Evolutionary conservation across 169 alveolate genomes (phyloP), one percentile per base, ranked within the genome.

Genomic region (Amoebophrya sp.): DNA sequence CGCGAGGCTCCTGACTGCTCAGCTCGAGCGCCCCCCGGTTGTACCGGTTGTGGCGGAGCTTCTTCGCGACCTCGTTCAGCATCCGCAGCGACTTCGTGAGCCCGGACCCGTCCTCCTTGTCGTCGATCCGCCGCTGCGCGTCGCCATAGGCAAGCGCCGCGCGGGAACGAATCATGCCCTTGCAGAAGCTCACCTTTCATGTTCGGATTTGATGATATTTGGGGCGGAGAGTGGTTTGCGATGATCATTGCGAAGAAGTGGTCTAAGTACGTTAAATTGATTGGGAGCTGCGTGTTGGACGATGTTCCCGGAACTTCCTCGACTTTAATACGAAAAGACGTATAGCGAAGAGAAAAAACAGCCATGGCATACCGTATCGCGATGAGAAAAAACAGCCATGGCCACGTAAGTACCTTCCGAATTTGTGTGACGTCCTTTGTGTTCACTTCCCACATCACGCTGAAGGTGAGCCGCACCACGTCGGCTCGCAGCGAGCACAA

Each of bases 11-110:
- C 87, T 98, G 96, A 18, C 98, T 95, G 23, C 97, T 97, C 41
- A 97, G 92, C 39, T 97, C 98, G 88, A 97, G 93, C 2, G 99
- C 99, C 20, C 99, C 99, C 20, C 97, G 95, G 34, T 94, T 95
- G 92, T 96, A 95, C 92, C 99, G 94, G 92, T 94, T 94, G 78
- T 95, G 91, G 78, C 97, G 96, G 42, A 96, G 91, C 69, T 94
- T 95, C 89, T 95, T 95, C 7, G 99, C 97, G 13, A 96, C 94
- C 89, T 93, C 93, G 90, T 96, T 92, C 90, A 98, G 92, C 26
- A 16, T 16, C 23, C 45, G 69, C 4, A 88, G 90, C 10, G 58
- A 41, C 31, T 88, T 40, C 18, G 91, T 89, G 0, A 45, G 43
- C 2, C 23, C 88, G 20, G 91, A 41, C 16, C 20, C 5, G 41